Evolutionary conservation across 2,329 filamentous ascomycete species (phyloP).

Genomic region (Pestalotiopsis sp.): DNA sequence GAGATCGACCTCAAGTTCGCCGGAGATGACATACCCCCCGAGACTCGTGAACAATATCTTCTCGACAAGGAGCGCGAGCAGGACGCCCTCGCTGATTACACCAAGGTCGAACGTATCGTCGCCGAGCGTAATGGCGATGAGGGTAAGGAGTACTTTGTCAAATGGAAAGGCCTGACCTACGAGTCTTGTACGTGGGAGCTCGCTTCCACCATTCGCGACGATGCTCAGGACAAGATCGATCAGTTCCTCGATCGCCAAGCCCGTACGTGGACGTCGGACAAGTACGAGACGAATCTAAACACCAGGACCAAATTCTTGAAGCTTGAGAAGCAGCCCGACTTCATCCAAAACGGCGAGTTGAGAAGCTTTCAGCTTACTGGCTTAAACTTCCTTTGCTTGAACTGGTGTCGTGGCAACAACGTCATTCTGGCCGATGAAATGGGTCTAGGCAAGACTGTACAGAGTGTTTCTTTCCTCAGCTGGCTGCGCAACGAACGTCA

Average conservation of each 20-base stretch:
- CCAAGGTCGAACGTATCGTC: slow-evolving; percentile 91
- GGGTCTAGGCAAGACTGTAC: slow-evolving; percentile 97
- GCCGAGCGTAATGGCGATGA: slow-evolving; percentile 79
- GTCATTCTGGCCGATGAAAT: slow-evolving; percentile 98
- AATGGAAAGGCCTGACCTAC: slow-evolving; percentile 95
- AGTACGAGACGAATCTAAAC: slow-evolving; percentile 72
- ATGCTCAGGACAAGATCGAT: slow-evolving; percentile 89
- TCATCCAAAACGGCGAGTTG: slow-evolving; percentile 82
- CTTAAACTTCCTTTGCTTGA: slow-evolving; percentile 92
- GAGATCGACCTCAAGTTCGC: slow-evolving; percentile 79
- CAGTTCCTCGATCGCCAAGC: slow-evolving; percentile 84
- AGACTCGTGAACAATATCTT: slow-evolving; percentile 91
- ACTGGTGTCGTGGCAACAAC: slow-evolving; percentile 93
- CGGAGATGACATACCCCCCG: slow-evolving; percentile 73
- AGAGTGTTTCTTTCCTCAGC: slow-evolving; percentile 95
- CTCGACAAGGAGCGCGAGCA: slow-evolving; percentile 91
- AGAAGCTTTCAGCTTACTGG: slow-evolving; percentile 93
- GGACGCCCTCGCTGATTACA: slow-evolving; percentile 87
- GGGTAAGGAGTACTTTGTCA: slow-evolving; percentile 87
- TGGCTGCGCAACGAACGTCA: slow-evolving; percentile 89
- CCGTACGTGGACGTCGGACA: slow-evolving; percentile 79
- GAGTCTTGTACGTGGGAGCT: slow-evolving; percentile 94
- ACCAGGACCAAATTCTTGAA: slow-evolving; percentile 75
- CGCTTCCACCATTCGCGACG: slow-evolving; percentile 71
- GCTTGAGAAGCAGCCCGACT: slow-evolving; percentile 80